Evolutionary conservation across 495 filamentous ascomycete species (phyloP), one percentile per base, ranked within the genome.

Genomic region (Cenococcum geophilum): DNA sequence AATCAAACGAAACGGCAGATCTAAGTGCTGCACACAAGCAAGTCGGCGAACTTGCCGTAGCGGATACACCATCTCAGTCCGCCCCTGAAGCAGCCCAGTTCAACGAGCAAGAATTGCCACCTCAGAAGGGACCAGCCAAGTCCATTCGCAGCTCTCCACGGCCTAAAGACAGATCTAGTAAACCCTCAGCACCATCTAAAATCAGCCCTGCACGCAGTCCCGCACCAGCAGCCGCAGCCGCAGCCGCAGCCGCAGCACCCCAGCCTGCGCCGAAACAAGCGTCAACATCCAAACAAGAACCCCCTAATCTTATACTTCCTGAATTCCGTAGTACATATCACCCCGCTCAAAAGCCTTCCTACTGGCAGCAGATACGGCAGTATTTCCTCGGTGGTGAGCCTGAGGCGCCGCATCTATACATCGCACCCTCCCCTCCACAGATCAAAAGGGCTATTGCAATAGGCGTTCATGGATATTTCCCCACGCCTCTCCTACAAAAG

Each of bases 391-490:
- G 67, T 20, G 21, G 49, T 11, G 67, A 68, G 57, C 58, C 61
- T 2, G 61, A 86, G 34, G 76, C 79, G 32, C 78, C 82, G 6
- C 91, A 95, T 72, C 82, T 95, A 3, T 83, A 81, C 66, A 77
- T 89, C n/a, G 71, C 83, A n/a, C 83, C 80, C 40, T 80, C 88
- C 27, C 80, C 84, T 5, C 86, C 83, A 1, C 86, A 79, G 64
- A 82, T 96, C 8, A 91, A 84, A 71, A 88, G 83, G 63, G 92
- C 92, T 22, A 75, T 98, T 11, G 91, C 91, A 8, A 95, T 98
- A 62, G 93, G 93, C 22, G 85, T 98, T 18, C 93, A 98, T 74
- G 93, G 93, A 5, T 91, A 91, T 61, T 96, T 96, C 65, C 93
- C 93, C 4, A 90, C 91, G 21, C 82, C 86, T 0, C 79, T 93